phyloP scores from a whole-genome alignment of 2,329 filamentous ascomycete species.

The Aspergillus sp. region DNA sequence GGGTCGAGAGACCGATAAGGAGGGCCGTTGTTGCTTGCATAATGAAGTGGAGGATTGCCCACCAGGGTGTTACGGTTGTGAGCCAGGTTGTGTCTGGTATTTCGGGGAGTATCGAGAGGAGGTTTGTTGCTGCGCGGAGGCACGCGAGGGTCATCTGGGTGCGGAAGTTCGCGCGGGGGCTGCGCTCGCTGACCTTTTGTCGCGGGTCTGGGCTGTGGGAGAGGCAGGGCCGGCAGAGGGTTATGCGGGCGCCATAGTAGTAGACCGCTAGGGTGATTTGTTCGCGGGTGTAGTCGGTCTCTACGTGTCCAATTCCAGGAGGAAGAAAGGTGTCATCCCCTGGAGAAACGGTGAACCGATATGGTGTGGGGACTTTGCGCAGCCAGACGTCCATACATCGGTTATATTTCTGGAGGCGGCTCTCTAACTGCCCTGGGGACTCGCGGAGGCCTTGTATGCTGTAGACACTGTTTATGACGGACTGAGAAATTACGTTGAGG shows the following conservation, averaged over 20 bases:
- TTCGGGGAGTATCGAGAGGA: constrained; percentile 40
- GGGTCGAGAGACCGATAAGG: constrained; percentile 37
- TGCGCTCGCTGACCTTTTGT: neutral
- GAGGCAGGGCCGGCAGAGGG: constrained; percentile 44
- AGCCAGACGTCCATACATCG: constrained; percentile 37
- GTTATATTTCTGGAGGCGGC: constrained; percentile 32
- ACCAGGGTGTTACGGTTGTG: constrained; percentile 40
- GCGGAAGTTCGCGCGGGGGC: constrained; percentile 12
- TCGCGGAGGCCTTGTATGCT: constrained; percentile 38
- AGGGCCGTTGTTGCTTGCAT: constrained; percentile 45
- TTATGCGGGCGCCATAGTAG: constrained; percentile 43
- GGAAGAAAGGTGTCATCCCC: constrained; percentile 22
- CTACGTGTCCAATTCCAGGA: constrained; percentile 1
- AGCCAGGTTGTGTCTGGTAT: constrained; percentile 35
- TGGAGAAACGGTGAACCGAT: constrained; percentile 33
- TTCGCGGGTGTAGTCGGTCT: constrained; percentile 23
- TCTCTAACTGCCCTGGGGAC: constrained; percentile 31
- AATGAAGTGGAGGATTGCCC: constrained; percentile 43
- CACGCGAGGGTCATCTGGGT: constrained; percentile 33
- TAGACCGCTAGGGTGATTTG: constrained; percentile 40
- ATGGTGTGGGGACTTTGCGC: constrained; percentile 30
- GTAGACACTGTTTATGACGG: constrained; percentile 39
- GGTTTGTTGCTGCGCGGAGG: constrained; percentile 38
- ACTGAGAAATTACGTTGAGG: constrained; percentile 37
- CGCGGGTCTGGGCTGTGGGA: constrained; percentile 21